Base-by-base conservation (phyloP, 768 basidiomycete genomes). In the Cystofilobasidium capitatum region DNA sequence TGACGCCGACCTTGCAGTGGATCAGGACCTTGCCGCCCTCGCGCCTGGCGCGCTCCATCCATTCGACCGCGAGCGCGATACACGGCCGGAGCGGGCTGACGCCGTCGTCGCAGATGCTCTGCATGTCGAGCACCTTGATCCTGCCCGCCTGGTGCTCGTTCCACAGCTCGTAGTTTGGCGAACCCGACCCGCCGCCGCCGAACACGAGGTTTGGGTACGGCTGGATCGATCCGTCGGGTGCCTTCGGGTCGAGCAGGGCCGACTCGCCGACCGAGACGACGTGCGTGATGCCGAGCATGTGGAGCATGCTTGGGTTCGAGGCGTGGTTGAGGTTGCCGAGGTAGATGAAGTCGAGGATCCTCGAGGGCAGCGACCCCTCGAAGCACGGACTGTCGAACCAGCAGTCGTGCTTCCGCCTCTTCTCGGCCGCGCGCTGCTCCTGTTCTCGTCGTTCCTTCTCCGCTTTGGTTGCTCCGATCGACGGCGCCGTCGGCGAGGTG, bases 1-100 rank as follows among this genome's bases (percentile, higher is more conserved):
- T 89, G 49, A 98, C 94, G n/a, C 94, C 94, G n/a, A 98, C 94
- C n/a, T 92, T 83, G 77, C 94, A 98, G 77, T 98, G 94, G 10
- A 98, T 91, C 61, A 98, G 81, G 39, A 94, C 87, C 74, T 88
- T 88, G 2, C 94, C 94, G 9, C 93, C 92, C 59, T 85, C 83
- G 39, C 79, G 77, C 45, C 90, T 80, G 49, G 91, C 94, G 60
- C 83, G 81, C 73, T 94, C 91, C 72, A 98, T 97, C 89, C 92
- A 97, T 55, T 86, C 87, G 74, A 91, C 91, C 47, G 94, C 88
- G 2, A 87, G 86, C 68, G 85, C 85, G 37, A 98, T 82, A 77
- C 92, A 87, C 8, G 89, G 90, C 73, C 90, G 86, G 35, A 98
- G 83, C 35, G 89, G 90, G 77, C 94, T 92, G 75, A 96, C 94